Evolutionary conservation across 75 land plant genomes (phyloP), one percentile per base, ranked within the genome.

Genomic region (Picea sitchensis): DNA sequence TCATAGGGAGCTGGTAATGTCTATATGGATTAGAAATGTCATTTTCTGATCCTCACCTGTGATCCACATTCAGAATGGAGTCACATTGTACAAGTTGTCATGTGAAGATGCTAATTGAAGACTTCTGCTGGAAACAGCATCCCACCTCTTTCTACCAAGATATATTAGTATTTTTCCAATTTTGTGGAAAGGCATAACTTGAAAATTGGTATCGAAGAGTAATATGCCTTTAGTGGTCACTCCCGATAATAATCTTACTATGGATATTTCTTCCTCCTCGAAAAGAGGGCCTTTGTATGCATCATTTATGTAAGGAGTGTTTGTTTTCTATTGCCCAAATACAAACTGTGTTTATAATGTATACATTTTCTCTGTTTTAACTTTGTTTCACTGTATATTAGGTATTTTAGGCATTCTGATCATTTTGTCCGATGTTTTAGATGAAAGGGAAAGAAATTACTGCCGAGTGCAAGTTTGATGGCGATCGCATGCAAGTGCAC

Each of bases 381-480:
- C 7, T 14, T 38, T 68, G 41, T 14, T 9, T 34, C 44, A 36
- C 2, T 36, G 18, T 68, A 36, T 68, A 36, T 68, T 36, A 4
- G 68, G 18, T 38, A 38, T 38, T 30, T 38, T 38, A 14, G 4
- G 14, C 20, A 17, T 34, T 15, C 71, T 38, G 72, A 68, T 68
- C 5, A 38, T 34, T 68, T 34, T 38, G n/a, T 34, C 20, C 72
- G 3, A 68, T 77, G 78, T 73, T 74, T 61, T 47, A 79, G 81
- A 83, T 83, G 84, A 83, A 74, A 60, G 76, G 77, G 36, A 83
- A 79, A 56, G 60, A 60, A 30, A 57, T 83, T 32, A 75, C 76
- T 61, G 84, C 82, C 4, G 84, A 83, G 82, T 83, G 84, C 65
- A 83, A 83, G 75, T 83, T 83, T 73, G 84, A 83, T 58, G 84